phyloP scores from a whole-genome alignment of 106 monocot genomes.

The Dioscorea zingiberensis region DNA sequence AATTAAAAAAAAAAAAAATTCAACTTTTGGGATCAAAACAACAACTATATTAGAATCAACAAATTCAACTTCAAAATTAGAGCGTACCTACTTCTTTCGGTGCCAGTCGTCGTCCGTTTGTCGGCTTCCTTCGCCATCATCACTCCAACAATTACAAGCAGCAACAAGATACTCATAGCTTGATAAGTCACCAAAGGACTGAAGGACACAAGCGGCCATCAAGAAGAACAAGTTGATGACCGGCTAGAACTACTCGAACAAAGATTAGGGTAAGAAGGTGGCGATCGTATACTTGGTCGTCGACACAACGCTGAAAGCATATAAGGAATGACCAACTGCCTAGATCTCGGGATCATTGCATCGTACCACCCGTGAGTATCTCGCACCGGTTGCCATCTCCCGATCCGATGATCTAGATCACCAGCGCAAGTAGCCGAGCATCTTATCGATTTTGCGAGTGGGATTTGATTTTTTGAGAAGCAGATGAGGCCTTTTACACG shows the following conservation, averaged over 20 bases:
- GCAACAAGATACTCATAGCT: slow-evolving; percentile 51
- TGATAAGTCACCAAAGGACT: slow-evolving; percentile 66
- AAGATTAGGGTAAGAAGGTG: slow-evolving; percentile 65
- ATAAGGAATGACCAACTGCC: slow-evolving; percentile 12
- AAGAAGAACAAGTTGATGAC: slow-evolving; percentile 70
- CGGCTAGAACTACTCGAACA: slow-evolving; percentile 80
- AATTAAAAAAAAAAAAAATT: no score
- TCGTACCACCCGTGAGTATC: slow-evolving; percentile 36
- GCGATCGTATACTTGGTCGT: slow-evolving; percentile 66
- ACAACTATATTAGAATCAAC: no score
- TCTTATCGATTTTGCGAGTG: no score
- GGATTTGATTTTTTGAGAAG: no score
- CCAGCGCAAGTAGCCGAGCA: no score
- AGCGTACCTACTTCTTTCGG: slow-evolving; percentile 58
- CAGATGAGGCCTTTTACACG: no score
- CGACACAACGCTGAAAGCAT: slow-evolving; percentile 41
- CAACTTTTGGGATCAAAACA: no score
- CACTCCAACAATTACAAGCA: slow-evolving; percentile 39
- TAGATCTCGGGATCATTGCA: slow-evolving; percentile 40
- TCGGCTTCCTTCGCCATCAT: slow-evolving; percentile 77
- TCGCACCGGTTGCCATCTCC: not conserved
- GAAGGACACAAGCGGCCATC: slow-evolving; percentile 41
- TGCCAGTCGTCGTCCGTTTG: slow-evolving; percentile 85
- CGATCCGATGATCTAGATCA: no score
- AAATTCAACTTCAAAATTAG: not conserved